Percentiles rank a stretch among this genome's conserved stretches.
These are phyloP conservation scores for Globisporangium carolinianum DNA, from an alignment of 352 stramenopile genomes.

Conservation along the genomic window DNA sequence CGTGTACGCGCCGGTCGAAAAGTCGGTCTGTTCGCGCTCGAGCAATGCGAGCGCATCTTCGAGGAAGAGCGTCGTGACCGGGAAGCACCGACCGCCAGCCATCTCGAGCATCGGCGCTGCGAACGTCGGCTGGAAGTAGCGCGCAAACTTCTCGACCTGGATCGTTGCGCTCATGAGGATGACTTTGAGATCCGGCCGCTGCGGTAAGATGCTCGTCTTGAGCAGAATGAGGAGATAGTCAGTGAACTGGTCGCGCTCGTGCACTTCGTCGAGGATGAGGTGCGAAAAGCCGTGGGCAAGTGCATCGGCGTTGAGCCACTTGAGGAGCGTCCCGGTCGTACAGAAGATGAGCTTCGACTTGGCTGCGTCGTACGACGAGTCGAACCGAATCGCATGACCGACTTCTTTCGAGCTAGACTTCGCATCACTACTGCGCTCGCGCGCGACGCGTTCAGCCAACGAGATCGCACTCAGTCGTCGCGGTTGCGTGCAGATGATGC, in stretches of 20 bases:
- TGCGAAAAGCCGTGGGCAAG: constrained; percentile 83
- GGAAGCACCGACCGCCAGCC: constrained; percentile 78
- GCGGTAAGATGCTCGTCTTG: constrained; percentile 79
- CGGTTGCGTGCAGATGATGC: constrained; percentile 93
- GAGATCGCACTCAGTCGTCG: constrained; percentile 89
- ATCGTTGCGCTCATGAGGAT: constrained; percentile 96
- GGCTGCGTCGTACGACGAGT: constrained; percentile 64
- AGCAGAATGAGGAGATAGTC: constrained; percentile 96
- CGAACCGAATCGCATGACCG: constrained; percentile 91
- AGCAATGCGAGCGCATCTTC: constrained; percentile 76
- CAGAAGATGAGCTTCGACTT: constrained; percentile 95
- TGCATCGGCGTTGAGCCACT: constrained; percentile 76
- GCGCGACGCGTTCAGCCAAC: constrained; percentile 79
- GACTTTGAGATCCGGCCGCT: constrained; percentile 82
- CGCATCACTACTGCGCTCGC: constrained; percentile 59
- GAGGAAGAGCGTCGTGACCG: constrained; percentile 91
- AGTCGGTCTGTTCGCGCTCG: constrained; percentile 17
- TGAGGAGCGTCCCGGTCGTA: constrained; percentile 93
- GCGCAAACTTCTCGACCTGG: constrained; percentile 89
- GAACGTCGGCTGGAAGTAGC: constrained; percentile 86
- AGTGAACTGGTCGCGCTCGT: constrained; percentile 93
- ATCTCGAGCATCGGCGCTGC: constrained; percentile 71
- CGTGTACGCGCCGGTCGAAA: constrained; percentile 12
- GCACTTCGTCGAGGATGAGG: constrained; percentile 95
- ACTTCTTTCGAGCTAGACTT: constrained; percentile 32